phyloP scores from a whole-genome alignment of 371 early-diverging fungal species.

The Actinomortierella wolfii region DNA sequence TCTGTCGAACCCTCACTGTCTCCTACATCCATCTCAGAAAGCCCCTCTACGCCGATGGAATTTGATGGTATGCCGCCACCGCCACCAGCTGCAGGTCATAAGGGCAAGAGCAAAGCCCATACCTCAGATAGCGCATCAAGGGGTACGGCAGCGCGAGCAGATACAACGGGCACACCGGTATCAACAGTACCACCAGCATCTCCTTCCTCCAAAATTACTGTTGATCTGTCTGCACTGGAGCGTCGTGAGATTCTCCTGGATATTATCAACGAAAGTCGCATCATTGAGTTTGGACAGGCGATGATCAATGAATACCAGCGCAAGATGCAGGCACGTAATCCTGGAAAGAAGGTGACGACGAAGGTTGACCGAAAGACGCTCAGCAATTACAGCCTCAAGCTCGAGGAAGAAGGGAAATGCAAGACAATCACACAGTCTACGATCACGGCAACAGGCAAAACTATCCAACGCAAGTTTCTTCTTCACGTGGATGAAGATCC shows the following conservation, averaged over 20 bases:
- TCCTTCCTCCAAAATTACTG: no score
- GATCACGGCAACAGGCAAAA: conserved; percentile 7
- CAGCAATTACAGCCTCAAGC: conserved; percentile 13
- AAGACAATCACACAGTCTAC: conserved; percentile 6
- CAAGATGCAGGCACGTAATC: conserved; percentile 16
- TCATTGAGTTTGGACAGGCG: conserved; percentile 26
- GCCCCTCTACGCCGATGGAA: no score
- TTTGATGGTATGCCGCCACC: no score
- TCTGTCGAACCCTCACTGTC: no score
- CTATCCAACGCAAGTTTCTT: conserved; percentile 16
- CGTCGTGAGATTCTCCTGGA: conserved; percentile 27
- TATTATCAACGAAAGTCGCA: conserved; percentile 18
- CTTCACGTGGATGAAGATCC: conserved; percentile 22
- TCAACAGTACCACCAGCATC: no score
- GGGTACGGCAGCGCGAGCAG: no score
- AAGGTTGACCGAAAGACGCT: conserved; percentile 39
- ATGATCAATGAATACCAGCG: conserved; percentile 29
- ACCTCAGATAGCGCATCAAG: no score
- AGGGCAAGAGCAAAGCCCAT: no score
- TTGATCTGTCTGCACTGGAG: conserved; percentile 12
- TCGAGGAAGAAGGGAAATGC: conserved; percentile 26
- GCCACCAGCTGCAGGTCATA: no score
- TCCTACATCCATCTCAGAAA: no score
- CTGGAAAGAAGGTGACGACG: conserved; percentile 12
- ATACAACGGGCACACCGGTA: no score